phyloP scores from a whole-genome alignment of 1,284 basidiomycete genomes.

The Microbotryum silenes-acaulis region DNA sequence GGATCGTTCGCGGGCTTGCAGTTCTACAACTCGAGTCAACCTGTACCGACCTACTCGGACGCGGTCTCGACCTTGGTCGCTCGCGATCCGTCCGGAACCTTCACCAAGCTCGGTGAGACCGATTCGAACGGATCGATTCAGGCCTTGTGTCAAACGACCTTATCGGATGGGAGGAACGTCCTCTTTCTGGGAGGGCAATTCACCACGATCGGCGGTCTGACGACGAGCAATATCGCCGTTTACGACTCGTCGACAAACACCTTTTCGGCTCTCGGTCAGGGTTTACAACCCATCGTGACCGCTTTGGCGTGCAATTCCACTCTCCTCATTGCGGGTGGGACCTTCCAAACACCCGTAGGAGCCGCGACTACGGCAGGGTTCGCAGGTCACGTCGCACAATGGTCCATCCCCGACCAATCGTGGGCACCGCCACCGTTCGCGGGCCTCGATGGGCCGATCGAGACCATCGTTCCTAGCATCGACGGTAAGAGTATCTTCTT shows the following conservation, averaged over 20 bases:
- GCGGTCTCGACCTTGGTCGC: slow-evolving; percentile 35
- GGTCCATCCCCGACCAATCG: slow-evolving; percentile 55
- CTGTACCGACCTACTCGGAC: slow-evolving; percentile 31
- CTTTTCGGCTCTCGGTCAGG: slow-evolving; percentile 66
- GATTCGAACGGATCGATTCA: slow-evolving; percentile 38
- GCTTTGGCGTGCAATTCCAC: slow-evolving; percentile 73
- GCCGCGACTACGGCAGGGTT: slow-evolving; percentile 37
- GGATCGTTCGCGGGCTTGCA: slow-evolving; percentile 80
- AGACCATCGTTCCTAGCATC: slow-evolving; percentile 65
- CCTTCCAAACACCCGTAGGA: slow-evolving; percentile 49
- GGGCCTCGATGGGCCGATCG: slow-evolving; percentile 71
- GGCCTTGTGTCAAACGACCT: slow-evolving; percentile 35
- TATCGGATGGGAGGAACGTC: slow-evolving; percentile 4
- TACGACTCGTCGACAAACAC: slow-evolving; percentile 60
- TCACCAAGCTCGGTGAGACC: slow-evolving; percentile 37
- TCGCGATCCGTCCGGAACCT: slow-evolving; percentile 34
- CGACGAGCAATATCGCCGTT: slow-evolving; percentile 58
- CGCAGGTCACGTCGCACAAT: slow-evolving; percentile 65
- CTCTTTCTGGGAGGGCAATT: slow-evolving; percentile 42
- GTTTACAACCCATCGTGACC: slow-evolving; percentile 65
- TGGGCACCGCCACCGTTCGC: slow-evolving; percentile 75
- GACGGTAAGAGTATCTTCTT: slow-evolving; percentile 72
- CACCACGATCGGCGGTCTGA: slow-evolving; percentile 42
- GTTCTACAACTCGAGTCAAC: slow-evolving; percentile 50
- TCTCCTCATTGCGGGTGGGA: slow-evolving; percentile 77